A percentile compares a stretch with the other conserved stretches of the same genome.
phyloP scores from a whole-genome alignment of 805 yeast genomes.

The Debaryomyces castellii region DNA sequence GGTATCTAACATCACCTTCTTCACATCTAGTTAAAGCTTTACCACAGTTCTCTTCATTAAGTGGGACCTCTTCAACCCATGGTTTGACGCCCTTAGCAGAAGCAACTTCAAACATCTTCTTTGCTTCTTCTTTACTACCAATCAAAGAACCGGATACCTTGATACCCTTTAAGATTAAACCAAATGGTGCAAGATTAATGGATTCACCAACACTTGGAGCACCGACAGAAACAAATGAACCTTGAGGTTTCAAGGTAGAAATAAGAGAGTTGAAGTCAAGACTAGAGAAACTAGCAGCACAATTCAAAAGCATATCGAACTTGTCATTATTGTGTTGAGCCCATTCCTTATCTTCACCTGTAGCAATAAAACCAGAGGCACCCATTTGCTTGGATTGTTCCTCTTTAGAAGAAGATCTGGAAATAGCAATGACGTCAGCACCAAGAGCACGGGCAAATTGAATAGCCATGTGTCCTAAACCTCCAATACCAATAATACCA shows the following conservation, averaged over 20 bases:
- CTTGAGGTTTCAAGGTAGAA: constrained; percentile 53
- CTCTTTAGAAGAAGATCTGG: constrained; percentile 49
- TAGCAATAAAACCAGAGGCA: constrained; percentile 52
- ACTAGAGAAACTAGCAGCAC: constrained; percentile 36
- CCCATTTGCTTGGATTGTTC: constrained; percentile 54
- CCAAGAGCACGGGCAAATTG: constrained; percentile 61
- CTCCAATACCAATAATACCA: constrained; percentile 65
- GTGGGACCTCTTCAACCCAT: constrained; percentile 61
- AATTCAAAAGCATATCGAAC: constrained; percentile 49
- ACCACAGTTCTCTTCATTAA: constrained; percentile 51
- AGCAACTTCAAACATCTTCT: constrained; percentile 65
- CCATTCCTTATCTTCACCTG: constrained; percentile 35
- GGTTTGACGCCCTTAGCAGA: constrained; percentile 56
- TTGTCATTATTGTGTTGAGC: constrained; percentile 16
- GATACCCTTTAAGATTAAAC: constrained; percentile 40
- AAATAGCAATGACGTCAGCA: constrained; percentile 56
- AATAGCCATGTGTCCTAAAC: constrained; percentile 62
- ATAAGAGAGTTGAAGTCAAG: constrained; percentile 27
- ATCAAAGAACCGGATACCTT: constrained; percentile 41
- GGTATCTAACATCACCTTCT: constrained; percentile 58
- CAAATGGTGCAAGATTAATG: constrained; percentile 47
- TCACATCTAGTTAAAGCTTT: constrained; percentile 56
- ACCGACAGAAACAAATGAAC: constrained; percentile 64
- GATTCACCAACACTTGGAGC: constrained; percentile 50
- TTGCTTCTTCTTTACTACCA: constrained; percentile 63